phyloP scores from a whole-genome alignment of 257 asterid genomes.

The Osmanthus fragrans region DNA sequence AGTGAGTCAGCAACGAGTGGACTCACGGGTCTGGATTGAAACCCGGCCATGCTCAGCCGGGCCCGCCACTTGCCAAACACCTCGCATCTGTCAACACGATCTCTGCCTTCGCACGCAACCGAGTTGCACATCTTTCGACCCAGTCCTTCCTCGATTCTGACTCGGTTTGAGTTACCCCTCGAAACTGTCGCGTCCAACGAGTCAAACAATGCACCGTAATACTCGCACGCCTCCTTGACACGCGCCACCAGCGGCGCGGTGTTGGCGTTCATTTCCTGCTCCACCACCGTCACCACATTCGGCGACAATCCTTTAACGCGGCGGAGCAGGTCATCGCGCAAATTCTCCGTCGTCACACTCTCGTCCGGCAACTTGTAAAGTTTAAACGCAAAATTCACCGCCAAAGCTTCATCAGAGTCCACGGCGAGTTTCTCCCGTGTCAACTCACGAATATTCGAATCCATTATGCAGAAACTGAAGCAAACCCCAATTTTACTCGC shows the following conservation, averaged over 20 bases:
- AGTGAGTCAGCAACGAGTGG: slow-evolving; percentile 54
- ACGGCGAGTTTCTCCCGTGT: slow-evolving; percentile 45
- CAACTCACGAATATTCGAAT: slow-evolving; percentile 30
- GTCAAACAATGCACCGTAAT: slow-evolving; percentile 65
- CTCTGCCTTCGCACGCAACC: slow-evolving; percentile 91
- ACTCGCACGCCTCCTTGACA: slow-evolving; percentile 58
- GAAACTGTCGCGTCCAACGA: slow-evolving; percentile 65
- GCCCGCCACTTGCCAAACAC: slow-evolving; percentile 92
- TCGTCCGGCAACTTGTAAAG: slow-evolving; percentile 75
- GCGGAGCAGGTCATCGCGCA: slow-evolving; percentile 72
- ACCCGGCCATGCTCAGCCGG: slow-evolving; percentile 86
- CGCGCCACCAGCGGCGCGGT: slow-evolving; percentile 73
- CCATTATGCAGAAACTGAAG: slow-evolving; percentile 33
- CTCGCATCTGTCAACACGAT: slow-evolving; percentile 86
- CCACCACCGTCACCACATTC: slow-evolving; percentile 67
- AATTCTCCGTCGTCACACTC: slow-evolving; percentile 80
- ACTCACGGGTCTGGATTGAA: slow-evolving; percentile 51
- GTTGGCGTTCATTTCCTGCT: slow-evolving; percentile 75
- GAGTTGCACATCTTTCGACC: slow-evolving; percentile 73
- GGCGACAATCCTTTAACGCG: slow-evolving; percentile 72
- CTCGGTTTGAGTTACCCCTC: slow-evolving; percentile 45
- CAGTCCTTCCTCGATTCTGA: slow-evolving; percentile 72
- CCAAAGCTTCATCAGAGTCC: slow-evolving; percentile 53
- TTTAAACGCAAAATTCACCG: slow-evolving; percentile 73
- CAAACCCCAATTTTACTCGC: slow-evolving; percentile 55